Evolutionary conservation across 2,329 filamentous ascomycete genomes (phyloP).

Genomic region (Sporothrix euskadiensis): DNA sequence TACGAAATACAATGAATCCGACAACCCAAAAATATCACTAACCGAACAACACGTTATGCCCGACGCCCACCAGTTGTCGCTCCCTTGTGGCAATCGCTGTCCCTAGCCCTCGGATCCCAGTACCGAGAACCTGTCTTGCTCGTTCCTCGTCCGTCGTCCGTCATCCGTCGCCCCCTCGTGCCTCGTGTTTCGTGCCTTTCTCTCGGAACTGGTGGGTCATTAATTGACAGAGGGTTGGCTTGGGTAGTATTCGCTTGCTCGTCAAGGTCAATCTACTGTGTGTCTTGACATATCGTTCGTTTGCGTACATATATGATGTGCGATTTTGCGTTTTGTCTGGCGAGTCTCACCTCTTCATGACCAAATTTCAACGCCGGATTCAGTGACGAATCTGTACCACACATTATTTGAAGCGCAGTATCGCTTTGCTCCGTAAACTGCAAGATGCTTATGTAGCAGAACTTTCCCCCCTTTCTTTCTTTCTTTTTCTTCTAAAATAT

Average conservation of each 20-base stretch:
- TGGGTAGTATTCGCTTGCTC: conserved; percentile 2
- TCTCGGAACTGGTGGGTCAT: not conserved
- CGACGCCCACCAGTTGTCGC: not conserved
- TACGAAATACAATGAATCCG: not conserved
- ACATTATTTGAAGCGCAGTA: too few species aligned
- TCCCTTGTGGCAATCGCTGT: not conserved
- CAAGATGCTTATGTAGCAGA: not conserved
- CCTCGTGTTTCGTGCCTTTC: not conserved
- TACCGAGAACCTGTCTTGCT: not conserved
- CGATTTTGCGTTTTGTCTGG: not conserved
- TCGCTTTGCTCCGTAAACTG: not conserved
- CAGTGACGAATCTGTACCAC: not conserved
- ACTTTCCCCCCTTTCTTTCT: not conserved
- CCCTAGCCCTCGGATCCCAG: not conserved
- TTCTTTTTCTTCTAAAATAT: not conserved
- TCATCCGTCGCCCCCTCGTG: not conserved
- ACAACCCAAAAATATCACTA: not conserved
- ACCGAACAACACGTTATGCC: not conserved
- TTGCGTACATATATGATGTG: not conserved
- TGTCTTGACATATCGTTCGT: too few species aligned
- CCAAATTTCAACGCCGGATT: too few species aligned
- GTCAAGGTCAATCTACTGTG: not conserved
- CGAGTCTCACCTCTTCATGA: not conserved
- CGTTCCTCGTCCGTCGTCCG: not conserved
- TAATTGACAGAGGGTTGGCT: not conserved